phyloP scores from a whole-genome alignment of 495 filamentous ascomycete genomes.

The Hyaloscypha bicolor region DNA sequence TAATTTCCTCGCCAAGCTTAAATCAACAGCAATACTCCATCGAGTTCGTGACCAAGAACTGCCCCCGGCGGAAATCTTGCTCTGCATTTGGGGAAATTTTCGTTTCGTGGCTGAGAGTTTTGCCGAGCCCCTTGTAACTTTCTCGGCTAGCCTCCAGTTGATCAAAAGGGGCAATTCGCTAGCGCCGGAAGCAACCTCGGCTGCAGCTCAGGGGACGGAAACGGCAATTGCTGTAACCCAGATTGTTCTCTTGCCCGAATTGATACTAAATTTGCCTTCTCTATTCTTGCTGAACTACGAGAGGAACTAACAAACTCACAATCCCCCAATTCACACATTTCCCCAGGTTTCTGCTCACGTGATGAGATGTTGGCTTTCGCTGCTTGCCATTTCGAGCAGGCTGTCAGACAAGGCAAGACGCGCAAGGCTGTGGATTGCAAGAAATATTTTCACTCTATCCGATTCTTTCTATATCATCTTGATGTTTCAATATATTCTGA shows the following conservation, averaged over 20 bases:
- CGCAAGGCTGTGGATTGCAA: constrained; percentile 4
- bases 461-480: neutral
- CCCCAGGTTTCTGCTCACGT: neutral
- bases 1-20: neutral
- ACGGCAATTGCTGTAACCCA: neutral
- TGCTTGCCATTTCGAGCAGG: neutral
- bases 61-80: neutral
- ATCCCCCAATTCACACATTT: neutral
- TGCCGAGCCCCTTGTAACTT: neutral
- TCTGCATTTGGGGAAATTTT: neutral
- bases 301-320: neutral
- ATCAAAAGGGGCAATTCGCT: neutral
- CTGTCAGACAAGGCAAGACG: neutral
- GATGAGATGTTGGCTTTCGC: neutral
- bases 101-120: neutral
- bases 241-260: neutral
- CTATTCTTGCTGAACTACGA: neutral
- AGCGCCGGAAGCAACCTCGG: neutral
- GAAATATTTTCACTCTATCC: neutral
- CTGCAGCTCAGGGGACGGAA: neutral
- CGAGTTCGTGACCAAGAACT: neutral
- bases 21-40: neutral
- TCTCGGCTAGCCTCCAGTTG: neutral
- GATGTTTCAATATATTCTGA: neutral
- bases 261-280: neutral